phyloP scores from a whole-genome alignment of 805 yeast genomes.

The Candida sanyiensis region DNA sequence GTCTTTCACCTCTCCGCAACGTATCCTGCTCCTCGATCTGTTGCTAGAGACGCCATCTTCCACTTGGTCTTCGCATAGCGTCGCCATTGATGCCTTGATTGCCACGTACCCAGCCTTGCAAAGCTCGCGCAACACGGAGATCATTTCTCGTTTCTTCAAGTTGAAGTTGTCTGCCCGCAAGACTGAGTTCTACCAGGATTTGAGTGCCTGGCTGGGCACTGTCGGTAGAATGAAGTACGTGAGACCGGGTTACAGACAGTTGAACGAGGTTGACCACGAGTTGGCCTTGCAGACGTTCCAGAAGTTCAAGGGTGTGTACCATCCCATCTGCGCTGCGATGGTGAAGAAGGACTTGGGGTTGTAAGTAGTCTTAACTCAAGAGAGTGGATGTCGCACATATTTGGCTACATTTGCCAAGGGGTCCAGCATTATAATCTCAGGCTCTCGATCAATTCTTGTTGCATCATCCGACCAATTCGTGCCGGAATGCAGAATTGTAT shows the following conservation, averaged over 20 bases:
- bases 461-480: no score
- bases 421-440: no score
- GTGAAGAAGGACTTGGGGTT: conserved; percentile 76
- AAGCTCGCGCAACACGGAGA: conserved; percentile 69
- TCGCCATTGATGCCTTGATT: conserved; percentile 27
- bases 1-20: conserved; percentile 66
- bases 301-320: conserved; percentile 55
- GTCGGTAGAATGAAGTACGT: conserved; percentile 95
- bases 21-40: conserved; percentile 72
- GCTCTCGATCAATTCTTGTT: no score
- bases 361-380: no score
- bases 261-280: conserved; percentile 56
- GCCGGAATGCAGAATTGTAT: no score
- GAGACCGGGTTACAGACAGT: conserved; percentile 72
- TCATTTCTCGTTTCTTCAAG: conserved; percentile 70
- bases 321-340: conserved; percentile 78
- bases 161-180: conserved; percentile 55
- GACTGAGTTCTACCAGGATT: conserved; percentile 37
- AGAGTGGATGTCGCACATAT: no score
- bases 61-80: neutral
- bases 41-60: conserved; percentile 40
- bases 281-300: conserved; percentile 64
- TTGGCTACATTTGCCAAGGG: no score
- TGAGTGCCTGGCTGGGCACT: conserved; percentile 83
- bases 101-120: conserved; percentile 34